phyloP scores from a whole-genome alignment of 495 filamentous ascomycete genomes.

The Lichenothelia convexa region DNA sequence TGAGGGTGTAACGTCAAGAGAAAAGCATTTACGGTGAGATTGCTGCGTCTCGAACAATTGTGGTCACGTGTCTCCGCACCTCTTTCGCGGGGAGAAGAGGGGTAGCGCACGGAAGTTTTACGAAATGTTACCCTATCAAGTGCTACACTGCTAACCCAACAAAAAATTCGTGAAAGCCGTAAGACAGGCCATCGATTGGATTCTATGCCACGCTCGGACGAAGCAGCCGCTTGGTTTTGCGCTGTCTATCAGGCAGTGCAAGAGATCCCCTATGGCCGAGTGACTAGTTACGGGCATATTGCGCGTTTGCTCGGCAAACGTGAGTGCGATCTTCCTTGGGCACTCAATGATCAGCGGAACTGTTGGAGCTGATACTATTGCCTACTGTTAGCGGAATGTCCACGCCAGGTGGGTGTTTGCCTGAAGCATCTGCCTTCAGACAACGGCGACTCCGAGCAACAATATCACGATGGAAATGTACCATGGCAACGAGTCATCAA shows the following conservation, averaged over 20 bases:
- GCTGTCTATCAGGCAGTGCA: constrained; percentile 72
- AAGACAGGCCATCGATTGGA: no score
- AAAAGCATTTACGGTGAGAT: no score
- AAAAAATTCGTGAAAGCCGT: no score
- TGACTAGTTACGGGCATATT: constrained; percentile 83
- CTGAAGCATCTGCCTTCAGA: constrained; percentile 60
- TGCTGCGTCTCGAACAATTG: no score
- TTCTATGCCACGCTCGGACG: constrained; percentile 20
- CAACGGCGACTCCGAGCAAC: constrained; percentile 18
- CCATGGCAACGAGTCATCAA: constrained; percentile 94
- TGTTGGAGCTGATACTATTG: constrained; percentile 4
- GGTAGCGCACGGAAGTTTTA: no score
- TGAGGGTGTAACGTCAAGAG: no score
- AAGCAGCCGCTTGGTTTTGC: constrained; percentile 66
- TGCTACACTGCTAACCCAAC: no score
- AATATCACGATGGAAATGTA: constrained; percentile 57
- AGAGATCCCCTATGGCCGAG: constrained; percentile 63
- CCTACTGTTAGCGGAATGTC: constrained; percentile 21
- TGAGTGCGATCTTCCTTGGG: constrained; percentile 28
- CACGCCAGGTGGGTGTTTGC: constrained; percentile 63
- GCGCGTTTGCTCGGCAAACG: constrained; percentile 61
- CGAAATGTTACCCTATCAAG: no score
- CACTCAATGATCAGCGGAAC: background rate
- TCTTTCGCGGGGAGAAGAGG: no score
- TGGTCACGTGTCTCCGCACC: no score